A percentile compares a stretch with the other conserved stretches of the same genome.
Evolutionary conservation across 2,329 filamentous ascomycete genomes (phyloP).

Genomic region (Xylaria sp.): DNA sequence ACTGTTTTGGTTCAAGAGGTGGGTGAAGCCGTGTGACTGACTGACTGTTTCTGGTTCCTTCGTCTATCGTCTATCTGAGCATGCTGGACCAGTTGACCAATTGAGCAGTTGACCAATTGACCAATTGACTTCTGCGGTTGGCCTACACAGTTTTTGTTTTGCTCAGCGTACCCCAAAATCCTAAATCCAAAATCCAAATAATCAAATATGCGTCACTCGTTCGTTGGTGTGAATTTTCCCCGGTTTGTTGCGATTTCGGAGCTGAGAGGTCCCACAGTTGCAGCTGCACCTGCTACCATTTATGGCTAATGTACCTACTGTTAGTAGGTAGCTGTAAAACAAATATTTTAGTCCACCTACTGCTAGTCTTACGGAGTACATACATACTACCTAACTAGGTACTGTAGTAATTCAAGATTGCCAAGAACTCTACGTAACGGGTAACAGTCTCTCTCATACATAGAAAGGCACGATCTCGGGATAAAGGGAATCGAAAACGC

Average conservation of each 20-base stretch:
- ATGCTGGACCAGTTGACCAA: constrained; percentile 6
- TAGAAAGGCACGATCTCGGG: neutral
- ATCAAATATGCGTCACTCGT: constrained; percentile 27
- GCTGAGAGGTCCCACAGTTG: neutral
- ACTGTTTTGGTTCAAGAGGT: neutral
- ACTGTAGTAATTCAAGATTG: no score
- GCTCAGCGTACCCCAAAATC: neutral
- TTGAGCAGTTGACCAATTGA: neutral
- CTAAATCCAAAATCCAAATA: neutral
- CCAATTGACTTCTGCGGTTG: constrained; percentile 1
- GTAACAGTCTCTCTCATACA: no score
- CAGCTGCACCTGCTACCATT: neutral
- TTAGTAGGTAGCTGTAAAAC: no score
- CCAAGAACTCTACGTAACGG: no score
- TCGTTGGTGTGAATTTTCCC: constrained; percentile 20
- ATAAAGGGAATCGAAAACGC: neutral
- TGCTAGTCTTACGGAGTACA: no score
- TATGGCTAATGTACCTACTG: neutral
- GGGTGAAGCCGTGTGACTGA: neutral
- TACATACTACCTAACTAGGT: no score
- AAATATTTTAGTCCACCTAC: no score
- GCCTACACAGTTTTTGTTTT: neutral
- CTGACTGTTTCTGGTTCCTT: no score
- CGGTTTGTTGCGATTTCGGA: constrained; percentile 25
- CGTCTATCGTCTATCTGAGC: constrained; percentile 16